A percentile compares a stretch with the other conserved stretches of the same genome.
phyloP scores from a whole-genome alignment of 2,329 filamentous ascomycete genomes.

The Diaporthe aspalathi region DNA sequence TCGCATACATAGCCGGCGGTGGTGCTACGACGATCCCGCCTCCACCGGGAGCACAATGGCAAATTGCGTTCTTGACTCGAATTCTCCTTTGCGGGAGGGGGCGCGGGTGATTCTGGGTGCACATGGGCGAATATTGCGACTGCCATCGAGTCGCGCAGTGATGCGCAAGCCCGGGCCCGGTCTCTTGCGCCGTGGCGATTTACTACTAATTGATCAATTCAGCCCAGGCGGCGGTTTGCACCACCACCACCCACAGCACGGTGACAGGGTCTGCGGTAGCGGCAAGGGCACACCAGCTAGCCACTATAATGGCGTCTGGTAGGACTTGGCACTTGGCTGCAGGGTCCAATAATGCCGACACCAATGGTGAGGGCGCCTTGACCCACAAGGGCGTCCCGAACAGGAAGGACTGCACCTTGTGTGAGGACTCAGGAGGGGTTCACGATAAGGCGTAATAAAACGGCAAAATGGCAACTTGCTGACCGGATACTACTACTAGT shows the following conservation, averaged over 20 bases:
- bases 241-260: constrained; percentile 4
- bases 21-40: constrained; percentile 16
- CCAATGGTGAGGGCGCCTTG: constrained; percentile 33
- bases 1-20: not conserved
- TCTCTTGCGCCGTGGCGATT: not conserved
- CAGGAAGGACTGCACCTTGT: constrained; percentile 23
- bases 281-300: constrained; percentile 15
- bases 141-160: constrained; percentile 22
- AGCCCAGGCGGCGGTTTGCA: constrained; percentile 12
- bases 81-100: not conserved
- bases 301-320: constrained; percentile 13
- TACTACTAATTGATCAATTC: not conserved
- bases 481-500: too few species aligned
- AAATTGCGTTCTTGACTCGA: constrained; percentile 24
- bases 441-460: constrained; percentile 14
- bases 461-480: not conserved
- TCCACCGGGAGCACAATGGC: not conserved
- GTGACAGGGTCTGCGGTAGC: not conserved
- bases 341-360: constrained; percentile 6
- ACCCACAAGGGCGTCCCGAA: constrained; percentile 22
- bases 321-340: constrained; percentile 17
- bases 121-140: constrained; percentile 1
- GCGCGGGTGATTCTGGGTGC: not conserved
- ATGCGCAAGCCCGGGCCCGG: not conserved
- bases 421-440: constrained; percentile 1